phyloP scores from a whole-genome alignment of 2,329 filamentous ascomycete genomes.

The Colletotrichum ledebouriae region DNA sequence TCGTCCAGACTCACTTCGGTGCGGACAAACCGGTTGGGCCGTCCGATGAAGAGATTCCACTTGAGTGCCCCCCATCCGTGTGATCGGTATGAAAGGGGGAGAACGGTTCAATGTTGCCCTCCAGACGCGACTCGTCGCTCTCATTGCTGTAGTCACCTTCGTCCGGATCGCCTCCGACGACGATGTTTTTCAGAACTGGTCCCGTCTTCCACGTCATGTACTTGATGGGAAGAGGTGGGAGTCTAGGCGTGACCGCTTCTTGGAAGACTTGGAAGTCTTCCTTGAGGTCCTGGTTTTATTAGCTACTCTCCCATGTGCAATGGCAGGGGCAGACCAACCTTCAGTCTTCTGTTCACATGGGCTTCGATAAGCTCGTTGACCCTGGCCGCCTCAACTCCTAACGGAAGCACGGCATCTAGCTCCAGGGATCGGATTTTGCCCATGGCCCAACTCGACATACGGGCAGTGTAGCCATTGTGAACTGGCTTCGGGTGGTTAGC shows the following conservation, averaged over 20 bases:
- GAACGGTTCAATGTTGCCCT: background rate
- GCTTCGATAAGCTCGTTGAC: background rate
- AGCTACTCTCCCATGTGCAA: background rate
- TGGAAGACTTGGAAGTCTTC: background rate
- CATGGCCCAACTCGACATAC: background rate
- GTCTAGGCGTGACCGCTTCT: background rate
- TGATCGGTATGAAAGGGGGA: background rate
- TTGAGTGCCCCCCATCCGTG: background rate
- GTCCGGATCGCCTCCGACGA: background rate
- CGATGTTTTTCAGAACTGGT: background rate
- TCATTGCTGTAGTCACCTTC: background rate
- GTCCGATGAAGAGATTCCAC: background rate
- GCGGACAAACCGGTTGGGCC: background rate
- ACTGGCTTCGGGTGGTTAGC: background rate
- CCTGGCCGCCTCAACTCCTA: background rate
- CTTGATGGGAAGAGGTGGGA: background rate
- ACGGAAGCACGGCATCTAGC: background rate
- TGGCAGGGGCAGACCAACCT: background rate
- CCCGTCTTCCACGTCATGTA: constrained; percentile 32
- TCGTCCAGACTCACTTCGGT: background rate
- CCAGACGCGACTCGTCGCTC: fast-evolving
- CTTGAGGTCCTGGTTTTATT: background rate
- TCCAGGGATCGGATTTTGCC: background rate
- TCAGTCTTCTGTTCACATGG: background rate
- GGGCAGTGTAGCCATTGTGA: background rate